Conservation (phyloP, 345 rosid genomes). For the Reutealis trisperma region DNA sequence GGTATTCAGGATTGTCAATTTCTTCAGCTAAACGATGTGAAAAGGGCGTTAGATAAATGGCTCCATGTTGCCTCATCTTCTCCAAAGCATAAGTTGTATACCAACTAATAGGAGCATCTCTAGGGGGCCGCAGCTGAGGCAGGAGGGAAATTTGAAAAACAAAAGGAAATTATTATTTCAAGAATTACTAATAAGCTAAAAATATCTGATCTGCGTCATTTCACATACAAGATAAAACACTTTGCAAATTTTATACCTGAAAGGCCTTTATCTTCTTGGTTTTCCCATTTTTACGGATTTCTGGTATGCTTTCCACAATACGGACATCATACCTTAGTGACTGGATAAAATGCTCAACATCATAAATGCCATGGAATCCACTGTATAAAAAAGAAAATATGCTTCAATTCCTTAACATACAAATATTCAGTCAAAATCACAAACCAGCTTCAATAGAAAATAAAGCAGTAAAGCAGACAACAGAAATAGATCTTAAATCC, state of each 20-base stretch:
- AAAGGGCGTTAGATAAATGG: slow-evolving; percentile 94
- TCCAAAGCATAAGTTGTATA: slow-evolving; percentile 74
- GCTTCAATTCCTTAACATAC: not conserved
- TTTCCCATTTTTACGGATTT: slow-evolving; percentile 82
- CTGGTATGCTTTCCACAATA: slow-evolving; percentile 88
- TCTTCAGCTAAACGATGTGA: slow-evolving; percentile 98
- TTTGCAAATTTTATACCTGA: slow-evolving; percentile 54
- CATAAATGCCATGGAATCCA: slow-evolving; percentile 96
- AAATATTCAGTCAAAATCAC: not conserved
- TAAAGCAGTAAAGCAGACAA: not conserved
- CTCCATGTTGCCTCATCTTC: slow-evolving; percentile 93
- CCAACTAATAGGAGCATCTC: slow-evolving; percentile 97
- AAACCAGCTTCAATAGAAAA: too few species aligned
- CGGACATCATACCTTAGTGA: slow-evolving; percentile 77
- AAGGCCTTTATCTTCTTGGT: slow-evolving; percentile 76
- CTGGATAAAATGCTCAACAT: slow-evolving; percentile 87
- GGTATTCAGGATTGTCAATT: slow-evolving; percentile 85
- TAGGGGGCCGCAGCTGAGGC: slow-evolving; percentile 74
- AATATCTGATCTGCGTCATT: not conserved
- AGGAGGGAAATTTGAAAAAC: not conserved
- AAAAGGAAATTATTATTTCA: not conserved
- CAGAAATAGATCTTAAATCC: not conserved
- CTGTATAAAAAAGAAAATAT: slow-evolving; percentile 37
- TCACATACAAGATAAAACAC: not conserved
- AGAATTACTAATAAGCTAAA: not conserved